Conservation (phyloP, 1,284 basidiomycete species). For the Apiotrichum gamsii region DNA sequence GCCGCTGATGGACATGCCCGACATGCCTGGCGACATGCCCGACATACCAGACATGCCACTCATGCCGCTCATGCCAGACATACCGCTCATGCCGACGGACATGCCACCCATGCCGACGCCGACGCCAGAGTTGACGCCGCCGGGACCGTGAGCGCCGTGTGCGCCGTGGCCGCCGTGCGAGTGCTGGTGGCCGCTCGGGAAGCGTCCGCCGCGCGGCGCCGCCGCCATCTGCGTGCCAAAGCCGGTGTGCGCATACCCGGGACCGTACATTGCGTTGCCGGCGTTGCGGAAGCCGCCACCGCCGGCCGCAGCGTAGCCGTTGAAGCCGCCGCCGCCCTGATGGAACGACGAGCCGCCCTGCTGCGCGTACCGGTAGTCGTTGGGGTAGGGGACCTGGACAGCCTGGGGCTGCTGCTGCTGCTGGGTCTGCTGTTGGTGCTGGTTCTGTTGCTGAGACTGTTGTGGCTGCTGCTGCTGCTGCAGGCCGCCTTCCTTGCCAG, state of each 20-base stretch:
- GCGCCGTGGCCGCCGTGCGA: neutral
- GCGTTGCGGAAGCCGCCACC: conserved; percentile 6
- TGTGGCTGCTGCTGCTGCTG: too few relatives aligned
- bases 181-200: conserved; percentile 3
- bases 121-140: neutral
- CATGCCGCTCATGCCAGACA: too few relatives aligned
- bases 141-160: neutral
- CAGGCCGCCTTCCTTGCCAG: conserved; percentile 7
- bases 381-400: neutral
- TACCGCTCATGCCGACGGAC: neutral
- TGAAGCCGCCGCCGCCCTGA: conserved; percentile 6
- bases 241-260: conserved; percentile 10
- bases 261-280: conserved; percentile 6
- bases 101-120: neutral
- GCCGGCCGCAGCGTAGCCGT: conserved; percentile 9
- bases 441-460: too few relatives aligned
- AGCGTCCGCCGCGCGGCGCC: neutral
- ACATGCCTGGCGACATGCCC: too few relatives aligned
- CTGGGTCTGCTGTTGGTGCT: neutral
- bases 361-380: conserved; percentile 6
- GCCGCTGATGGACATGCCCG: neutral
- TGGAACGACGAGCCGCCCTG: neutral
- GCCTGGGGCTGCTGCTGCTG: neutral
- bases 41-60: too few relatives aligned
- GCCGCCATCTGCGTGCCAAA: conserved; percentile 18